Base-by-base conservation (phyloP, 805 yeast species). In the Wickerhamiella dianesei region DNA sequence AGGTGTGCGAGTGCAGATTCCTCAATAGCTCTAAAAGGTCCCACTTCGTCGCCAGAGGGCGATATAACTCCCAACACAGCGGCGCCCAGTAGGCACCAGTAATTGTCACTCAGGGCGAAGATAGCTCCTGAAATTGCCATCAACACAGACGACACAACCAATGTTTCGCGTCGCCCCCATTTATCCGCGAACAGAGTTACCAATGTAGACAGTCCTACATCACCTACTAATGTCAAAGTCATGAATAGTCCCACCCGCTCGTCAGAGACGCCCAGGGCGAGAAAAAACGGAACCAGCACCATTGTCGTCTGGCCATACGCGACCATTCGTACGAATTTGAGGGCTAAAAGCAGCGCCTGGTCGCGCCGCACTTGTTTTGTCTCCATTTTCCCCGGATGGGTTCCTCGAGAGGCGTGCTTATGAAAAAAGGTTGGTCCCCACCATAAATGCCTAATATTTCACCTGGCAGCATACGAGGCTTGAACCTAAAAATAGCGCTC, bases 11-110 rank as follows among this genome's bases (percentile, higher is more conserved):
- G 69, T 37, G 83, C 73, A 1, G 89, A 78, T 58, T 85, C 95
- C 60, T 86, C 95, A 22, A 86, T 77, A 0, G 92, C 76, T 58
- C 82, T 80, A 62, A 86, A 86, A 0, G 95, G 95, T 0, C 95
- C 95, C 0, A 88, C 84, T 58, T 86, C 95, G 57, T 80, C 87
- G 20, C 95, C 94, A 22, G 85, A 77, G 1, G 95, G 92, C 2
- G 94, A 82, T 5, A 86, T 82, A 16, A 86, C 95, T 1, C 95
- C 95, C 25, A 83, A 48, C 2, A 83, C 73, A 2, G 95, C 92
- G 6, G 92, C 92, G 2, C 70, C 20, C 18, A 86, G 64, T 37
- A 86, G 66, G 1, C 80, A 51, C 52, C 64, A 58, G 59, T 69
- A 84, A 53, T 74, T 74, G 32, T 74, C 68, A 50, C 69, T 67